phyloP scores from a whole-genome alignment of 345 rosid genomes.

The Eucalyptus microcorys region DNA sequence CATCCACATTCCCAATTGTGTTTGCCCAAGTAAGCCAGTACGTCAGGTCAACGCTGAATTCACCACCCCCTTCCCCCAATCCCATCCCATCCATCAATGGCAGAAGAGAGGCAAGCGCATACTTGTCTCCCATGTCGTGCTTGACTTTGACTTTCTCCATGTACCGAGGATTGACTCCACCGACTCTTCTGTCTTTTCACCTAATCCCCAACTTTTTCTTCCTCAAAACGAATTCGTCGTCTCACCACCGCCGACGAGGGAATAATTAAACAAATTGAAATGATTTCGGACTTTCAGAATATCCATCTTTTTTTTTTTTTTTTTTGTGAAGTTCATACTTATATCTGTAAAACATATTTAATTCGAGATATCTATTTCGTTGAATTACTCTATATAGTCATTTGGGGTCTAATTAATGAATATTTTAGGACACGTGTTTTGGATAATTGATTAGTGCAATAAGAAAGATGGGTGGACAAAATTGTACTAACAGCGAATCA shows the following conservation, averaged over 20 bases:
- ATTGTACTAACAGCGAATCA: background rate
- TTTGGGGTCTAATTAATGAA: background rate
- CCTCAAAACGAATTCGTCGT: background rate
- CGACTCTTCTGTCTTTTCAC: background rate
- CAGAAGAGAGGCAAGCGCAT: background rate
- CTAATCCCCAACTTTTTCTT: background rate
- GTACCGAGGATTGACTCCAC: background rate
- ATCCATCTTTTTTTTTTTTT: no score
- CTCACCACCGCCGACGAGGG: background rate
- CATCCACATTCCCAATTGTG: background rate
- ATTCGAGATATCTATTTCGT: background rate
- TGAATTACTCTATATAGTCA: background rate
- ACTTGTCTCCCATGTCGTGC: background rate
- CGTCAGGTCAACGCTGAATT: background rate
- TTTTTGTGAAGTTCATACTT: background rate
- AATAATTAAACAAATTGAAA: background rate
- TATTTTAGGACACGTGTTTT: background rate
- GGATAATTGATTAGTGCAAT: background rate
- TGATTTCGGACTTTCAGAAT: background rate
- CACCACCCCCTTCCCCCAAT: background rate
- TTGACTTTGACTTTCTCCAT: background rate
- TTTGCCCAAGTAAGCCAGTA: background rate
- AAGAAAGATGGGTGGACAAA: background rate
- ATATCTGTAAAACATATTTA: rapidly evolving
- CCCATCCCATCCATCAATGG: background rate